These are phyloP conservation scores for Pichia kluyveri DNA, from an alignment of 805 yeast species.

Conservation along the genomic window DNA sequence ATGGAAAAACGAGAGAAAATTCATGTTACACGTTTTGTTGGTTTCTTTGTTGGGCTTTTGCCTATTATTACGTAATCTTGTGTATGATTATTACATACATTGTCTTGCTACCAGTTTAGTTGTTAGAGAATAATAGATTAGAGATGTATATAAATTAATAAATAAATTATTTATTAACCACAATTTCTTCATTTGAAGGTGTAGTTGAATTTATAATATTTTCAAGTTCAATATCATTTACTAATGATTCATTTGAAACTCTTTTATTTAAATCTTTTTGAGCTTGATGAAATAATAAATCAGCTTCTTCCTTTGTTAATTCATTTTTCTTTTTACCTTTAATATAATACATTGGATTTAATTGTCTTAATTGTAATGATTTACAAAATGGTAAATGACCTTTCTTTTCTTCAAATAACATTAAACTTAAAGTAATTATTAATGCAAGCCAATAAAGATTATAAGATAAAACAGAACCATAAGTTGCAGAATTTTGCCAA, in stretches of 20 bases:
- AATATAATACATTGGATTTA: constrained; percentile 62
- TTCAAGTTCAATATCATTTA: neutral
- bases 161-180: too few relatives aligned
- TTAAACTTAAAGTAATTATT: constrained; percentile 40
- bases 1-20: neutral
- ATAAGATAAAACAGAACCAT: constrained; percentile 80
- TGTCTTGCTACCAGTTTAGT: too few relatives aligned
- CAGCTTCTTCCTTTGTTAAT: constrained; percentile 38
- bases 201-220: neutral
- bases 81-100: too few relatives aligned
- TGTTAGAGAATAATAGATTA: too few relatives aligned
- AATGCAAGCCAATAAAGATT: constrained; percentile 75
- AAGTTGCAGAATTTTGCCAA: constrained; percentile 92
- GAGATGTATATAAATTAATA: too few relatives aligned
- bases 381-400: constrained; percentile 68
- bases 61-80: too few relatives aligned
- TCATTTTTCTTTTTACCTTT: constrained; percentile 54
- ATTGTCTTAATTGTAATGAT: constrained; percentile 33
- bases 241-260: neutral
- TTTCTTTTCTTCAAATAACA: constrained; percentile 70
- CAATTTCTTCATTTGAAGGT: neutral
- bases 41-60: neutral
- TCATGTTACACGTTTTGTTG: neutral
- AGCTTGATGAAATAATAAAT: constrained; percentile 36
- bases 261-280: constrained; percentile 14